These are phyloP conservation scores for Nyssa sinensis DNA, from an alignment of 148 eudicot genomes.

Conservation along the genomic window DNA sequence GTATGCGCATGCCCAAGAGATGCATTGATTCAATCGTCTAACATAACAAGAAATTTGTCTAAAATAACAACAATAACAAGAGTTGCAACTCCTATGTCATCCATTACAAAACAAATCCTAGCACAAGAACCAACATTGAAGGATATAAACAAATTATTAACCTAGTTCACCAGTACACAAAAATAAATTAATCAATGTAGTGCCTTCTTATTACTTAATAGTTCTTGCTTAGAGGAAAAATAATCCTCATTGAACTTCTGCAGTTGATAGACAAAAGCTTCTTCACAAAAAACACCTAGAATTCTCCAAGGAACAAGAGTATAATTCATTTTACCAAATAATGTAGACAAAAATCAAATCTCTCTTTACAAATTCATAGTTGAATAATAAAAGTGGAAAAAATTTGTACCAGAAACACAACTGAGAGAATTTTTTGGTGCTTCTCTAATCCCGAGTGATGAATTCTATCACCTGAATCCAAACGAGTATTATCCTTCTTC, in stretches of 20 bases:
- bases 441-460: conserved; percentile 64
- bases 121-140: not conserved
- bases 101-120: too few relatives aligned
- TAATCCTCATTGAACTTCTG: not conserved
- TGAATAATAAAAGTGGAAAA: conserved; percentile 7
- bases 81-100: too few relatives aligned
- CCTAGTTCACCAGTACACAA: not conserved
- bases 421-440: conserved; percentile 87
- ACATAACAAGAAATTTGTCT: too few relatives aligned
- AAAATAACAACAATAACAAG: too few relatives aligned
- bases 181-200: too few relatives aligned
- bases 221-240: too few relatives aligned
- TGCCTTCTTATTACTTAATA: too few relatives aligned
- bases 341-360: conserved; percentile 1
- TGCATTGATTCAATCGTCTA: too few relatives aligned
- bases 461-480: conserved; percentile 42
- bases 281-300: not conserved
- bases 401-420: conserved; percentile 75
- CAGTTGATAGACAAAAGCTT: not conserved
- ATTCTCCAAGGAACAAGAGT: conserved; percentile 8
- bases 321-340: not conserved
- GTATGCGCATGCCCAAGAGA: too few relatives aligned
- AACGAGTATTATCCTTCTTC: conserved; percentile 42
- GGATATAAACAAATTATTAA: not conserved
- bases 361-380: conserved; percentile 1